Percentiles rank a stretch among this genome's conserved stretches.
Evolutionary conservation across 2,329 filamentous ascomycete genomes (phyloP).

Genomic region (Huntiella abstrusa): DNA sequence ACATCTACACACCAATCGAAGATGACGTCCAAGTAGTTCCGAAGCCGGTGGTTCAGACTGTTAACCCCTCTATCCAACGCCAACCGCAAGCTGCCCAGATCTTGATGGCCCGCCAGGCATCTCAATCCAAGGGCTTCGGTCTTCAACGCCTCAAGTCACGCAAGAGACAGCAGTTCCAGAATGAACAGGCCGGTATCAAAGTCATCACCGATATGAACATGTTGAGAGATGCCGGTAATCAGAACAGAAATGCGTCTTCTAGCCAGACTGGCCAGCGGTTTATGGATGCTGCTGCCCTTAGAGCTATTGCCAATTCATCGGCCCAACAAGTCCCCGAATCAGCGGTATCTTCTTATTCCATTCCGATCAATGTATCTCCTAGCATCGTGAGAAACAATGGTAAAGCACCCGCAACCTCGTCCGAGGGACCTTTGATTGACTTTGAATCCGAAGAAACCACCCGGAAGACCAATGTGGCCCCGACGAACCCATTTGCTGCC

Average conservation of each 20-base stretch:
- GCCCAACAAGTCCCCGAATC: constrained; percentile 19
- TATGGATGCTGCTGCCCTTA: constrained; percentile 39
- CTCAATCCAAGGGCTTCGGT: constrained; percentile 22
- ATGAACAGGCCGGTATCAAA: constrained; percentile 43
- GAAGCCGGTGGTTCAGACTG: background rate
- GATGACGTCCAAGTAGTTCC: constrained; percentile 20
- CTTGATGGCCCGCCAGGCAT: constrained; percentile 10
- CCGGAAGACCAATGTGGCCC: background rate
- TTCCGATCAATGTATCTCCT: constrained; percentile 23
- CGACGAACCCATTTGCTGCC: background rate
- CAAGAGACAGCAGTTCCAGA: constrained; percentile 40
- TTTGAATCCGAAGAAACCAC: constrained; percentile 10
- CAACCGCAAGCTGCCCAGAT: background rate
- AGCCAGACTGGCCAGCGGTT: constrained; percentile 25
- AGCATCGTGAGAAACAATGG: constrained; percentile 56
- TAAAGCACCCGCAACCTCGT: constrained; percentile 31
- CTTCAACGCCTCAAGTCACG: constrained; percentile 35
- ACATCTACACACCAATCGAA: constrained; percentile 15
- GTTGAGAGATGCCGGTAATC: constrained; percentile 19
- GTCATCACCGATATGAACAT: constrained; percentile 50
- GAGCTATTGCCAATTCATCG: constrained; percentile 38
- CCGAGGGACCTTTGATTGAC: constrained; percentile 20
- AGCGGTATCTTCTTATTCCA: constrained; percentile 24
- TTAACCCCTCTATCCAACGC: background rate
- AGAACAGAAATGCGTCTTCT: background rate